Evolutionary conservation across 2,329 filamentous ascomycete genomes (phyloP).

Genomic region (Epichloe scottii): DNA sequence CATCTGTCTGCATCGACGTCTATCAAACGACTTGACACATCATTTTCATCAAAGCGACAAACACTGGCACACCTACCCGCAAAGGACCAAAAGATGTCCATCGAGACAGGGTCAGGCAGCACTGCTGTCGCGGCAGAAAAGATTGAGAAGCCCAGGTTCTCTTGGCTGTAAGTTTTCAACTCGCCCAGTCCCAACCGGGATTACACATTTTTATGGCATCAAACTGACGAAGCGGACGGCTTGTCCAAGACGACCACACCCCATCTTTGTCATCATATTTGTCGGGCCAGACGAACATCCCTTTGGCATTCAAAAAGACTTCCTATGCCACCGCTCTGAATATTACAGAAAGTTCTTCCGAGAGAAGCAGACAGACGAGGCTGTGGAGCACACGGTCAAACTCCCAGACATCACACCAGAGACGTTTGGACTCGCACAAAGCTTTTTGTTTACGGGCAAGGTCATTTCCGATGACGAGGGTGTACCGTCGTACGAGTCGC

Average conservation of each 20-base stretch:
- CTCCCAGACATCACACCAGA: conserved; percentile 35
- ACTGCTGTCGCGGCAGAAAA: conserved; percentile 2
- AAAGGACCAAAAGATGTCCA: conserved; percentile 5
- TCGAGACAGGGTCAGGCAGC: conserved; percentile 1
- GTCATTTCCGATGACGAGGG: conserved; percentile 30
- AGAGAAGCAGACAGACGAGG: conserved; percentile 18
- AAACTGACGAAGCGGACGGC: background rate
- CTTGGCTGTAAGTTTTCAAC: conserved; percentile 24
- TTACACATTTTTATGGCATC: too few species aligned
- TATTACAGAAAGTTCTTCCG: conserved; percentile 36
- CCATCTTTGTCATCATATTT: conserved; percentile 41
- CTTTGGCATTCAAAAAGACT: conserved; percentile 47
- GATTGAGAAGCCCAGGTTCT: conserved; percentile 13
- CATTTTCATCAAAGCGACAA: background rate
- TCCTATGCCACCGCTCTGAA: conserved; percentile 38
- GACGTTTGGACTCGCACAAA: conserved; percentile 42
- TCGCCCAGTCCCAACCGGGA: background rate
- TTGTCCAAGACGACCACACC: conserved; percentile 32
- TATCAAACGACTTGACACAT: background rate
- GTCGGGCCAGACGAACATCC: conserved; percentile 39
- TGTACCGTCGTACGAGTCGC: conserved; percentile 38
- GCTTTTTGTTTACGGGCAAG: conserved; percentile 39
- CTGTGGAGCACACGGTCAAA: conserved; percentile 37
- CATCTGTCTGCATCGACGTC: too few species aligned
- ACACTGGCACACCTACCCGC: background rate